Evolutionary conservation across 1,284 basidiomycete species (phyloP), one percentile per base, ranked within the genome.

Genomic region (Hemileia vastatrix): DNA sequence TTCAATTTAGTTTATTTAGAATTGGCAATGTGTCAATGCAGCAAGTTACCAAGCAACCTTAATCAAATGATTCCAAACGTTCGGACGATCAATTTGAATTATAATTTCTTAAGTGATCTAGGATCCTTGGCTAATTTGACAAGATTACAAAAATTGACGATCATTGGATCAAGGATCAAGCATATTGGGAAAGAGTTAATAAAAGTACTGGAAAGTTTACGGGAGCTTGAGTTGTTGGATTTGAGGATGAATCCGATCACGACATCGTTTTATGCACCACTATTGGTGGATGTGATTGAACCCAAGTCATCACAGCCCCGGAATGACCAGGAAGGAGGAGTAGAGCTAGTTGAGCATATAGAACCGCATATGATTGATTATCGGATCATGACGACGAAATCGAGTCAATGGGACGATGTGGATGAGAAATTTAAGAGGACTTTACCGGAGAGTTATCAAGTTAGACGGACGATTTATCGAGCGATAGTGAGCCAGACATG

Each of bases 181-280:
- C 79, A 80, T 43, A 84, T 84, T 43, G 61, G 54, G 6, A 85
- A 84, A 74, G 80, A 82, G 60, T 78, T 91, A 72, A 82, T 91
- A 75, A 80, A 82, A 59, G 80, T 86, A 45, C 77, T 92, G 65
- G 81, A 81, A 67, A 81, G 83, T 51, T 84, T 92, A 80, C 79
- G 80, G 1, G 85, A 77, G 49, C 86, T 90, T 66, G 89, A 94
- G 79, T 84, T 88, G 82, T 76, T 92, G 40, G 91, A 96, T 78
- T 83, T 95, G 77, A 83, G 86, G 79, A 93, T 93, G 89, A 95
- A 96, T 74, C 91, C 92, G 55, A 88, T 87, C 67, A 94, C 90
- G 24, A 82, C 93, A n/a, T 87, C 87, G 4, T 93, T 90, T 85
- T 95, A 95, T 77, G 81, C 94, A 23, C 90, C 92, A 19, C 78